phyloP scores from a whole-genome alignment of 352 stramenopile species.

The Globisporangium yorkense region DNA sequence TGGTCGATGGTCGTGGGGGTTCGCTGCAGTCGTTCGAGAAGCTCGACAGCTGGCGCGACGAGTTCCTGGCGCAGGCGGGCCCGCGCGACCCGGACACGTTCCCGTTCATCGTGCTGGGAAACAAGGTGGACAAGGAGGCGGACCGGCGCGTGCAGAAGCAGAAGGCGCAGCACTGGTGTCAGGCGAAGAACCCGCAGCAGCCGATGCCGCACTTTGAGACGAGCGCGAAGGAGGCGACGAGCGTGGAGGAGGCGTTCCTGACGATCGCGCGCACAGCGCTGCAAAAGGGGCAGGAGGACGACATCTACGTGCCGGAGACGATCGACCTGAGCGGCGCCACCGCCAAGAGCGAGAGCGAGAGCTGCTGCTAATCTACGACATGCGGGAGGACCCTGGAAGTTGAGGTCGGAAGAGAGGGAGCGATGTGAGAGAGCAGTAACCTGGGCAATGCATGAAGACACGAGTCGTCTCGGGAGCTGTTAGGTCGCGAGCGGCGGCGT shows the following conservation, averaged over 20 bases:
- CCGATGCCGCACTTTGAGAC: constrained; percentile 97
- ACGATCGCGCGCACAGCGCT: constrained; percentile 89
- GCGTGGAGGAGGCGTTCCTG: constrained; percentile 96
- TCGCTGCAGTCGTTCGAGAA: constrained; percentile 92
- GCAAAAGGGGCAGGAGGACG: constrained; percentile 80
- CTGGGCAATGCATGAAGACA: not conserved
- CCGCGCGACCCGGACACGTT: constrained; percentile 91
- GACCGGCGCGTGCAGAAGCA: constrained; percentile 85
- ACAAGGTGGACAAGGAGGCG: constrained; percentile 96
- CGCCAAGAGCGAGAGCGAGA: constrained; percentile 59
- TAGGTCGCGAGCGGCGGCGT: not conserved
- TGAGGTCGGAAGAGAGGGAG: not conserved
- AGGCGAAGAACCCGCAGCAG: constrained; percentile 79
- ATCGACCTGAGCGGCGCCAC: constrained; percentile 76
- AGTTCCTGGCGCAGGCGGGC: constrained; percentile 94
- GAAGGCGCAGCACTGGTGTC: constrained; percentile 93
- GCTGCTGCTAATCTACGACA: constrained; percentile 53
- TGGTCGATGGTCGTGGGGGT: not conserved
- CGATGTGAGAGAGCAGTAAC: not conserved
- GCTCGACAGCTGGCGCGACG: constrained; percentile 95
- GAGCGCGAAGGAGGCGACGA: constrained; percentile 95
- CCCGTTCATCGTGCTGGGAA: constrained; percentile 97
- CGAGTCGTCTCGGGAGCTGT: not conserved
- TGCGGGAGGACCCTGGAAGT: not conserved
- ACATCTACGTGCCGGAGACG: constrained; percentile 85